These are phyloP conservation scores for Tagetes patula DNA, from an alignment of 129 eudicot genomes.

Conservation along the genomic window DNA sequence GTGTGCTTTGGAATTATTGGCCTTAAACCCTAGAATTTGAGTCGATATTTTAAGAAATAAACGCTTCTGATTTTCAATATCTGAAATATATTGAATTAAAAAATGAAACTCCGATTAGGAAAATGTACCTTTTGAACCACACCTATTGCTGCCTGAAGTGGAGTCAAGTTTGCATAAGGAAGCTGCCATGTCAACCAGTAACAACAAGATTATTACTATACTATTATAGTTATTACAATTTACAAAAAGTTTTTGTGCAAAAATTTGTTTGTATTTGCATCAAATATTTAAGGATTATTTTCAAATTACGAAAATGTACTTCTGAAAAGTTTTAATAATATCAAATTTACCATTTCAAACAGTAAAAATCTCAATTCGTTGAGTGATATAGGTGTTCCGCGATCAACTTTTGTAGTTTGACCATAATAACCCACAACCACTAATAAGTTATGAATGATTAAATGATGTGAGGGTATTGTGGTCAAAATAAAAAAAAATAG, in stretches of 20 bases:
- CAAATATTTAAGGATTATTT: not conserved
- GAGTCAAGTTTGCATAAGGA: conserved; percentile 60
- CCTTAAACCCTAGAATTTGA: conserved; percentile 50
- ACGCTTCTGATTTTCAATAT: not conserved
- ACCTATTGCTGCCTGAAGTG: conserved; percentile 63
- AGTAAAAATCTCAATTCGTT: not conserved
- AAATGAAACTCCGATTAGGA: not conserved
- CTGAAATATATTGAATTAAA: not conserved
- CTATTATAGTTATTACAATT: no score
- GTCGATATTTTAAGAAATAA: not conserved
- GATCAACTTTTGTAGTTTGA: not conserved
- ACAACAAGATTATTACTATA: conserved; percentile 3
- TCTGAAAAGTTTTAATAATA: not conserved
- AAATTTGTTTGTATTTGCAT: not conserved
- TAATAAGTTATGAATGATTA: not conserved
- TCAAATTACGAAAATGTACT: not conserved
- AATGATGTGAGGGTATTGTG: not conserved
- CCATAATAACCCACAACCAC: not conserved
- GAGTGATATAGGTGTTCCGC: not conserved
- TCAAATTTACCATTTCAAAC: not conserved
- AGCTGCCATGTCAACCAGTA: conserved; percentile 39
- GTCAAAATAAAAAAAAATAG: not conserved
- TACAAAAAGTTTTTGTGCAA: not conserved
- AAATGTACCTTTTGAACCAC: conserved; percentile 57
- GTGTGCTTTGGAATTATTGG: conserved; percentile 47